phyloP scores from a whole-genome alignment of 371 early-diverging fungal genomes.

The Lichtheimia ornata region DNA sequence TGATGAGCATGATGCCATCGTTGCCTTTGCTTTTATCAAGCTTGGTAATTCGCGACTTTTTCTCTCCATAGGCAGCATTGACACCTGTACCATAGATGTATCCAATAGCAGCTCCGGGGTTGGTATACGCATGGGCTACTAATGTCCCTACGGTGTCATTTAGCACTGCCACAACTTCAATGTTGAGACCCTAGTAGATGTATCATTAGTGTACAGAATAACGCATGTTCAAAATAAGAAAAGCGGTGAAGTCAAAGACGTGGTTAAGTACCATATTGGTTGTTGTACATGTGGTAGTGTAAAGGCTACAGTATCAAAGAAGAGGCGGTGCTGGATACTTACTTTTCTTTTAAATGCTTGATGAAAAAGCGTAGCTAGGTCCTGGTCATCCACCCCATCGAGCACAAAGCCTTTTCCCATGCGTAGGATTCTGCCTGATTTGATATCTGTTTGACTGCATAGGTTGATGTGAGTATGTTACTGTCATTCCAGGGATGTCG shows the following conservation, averaged over 20 bases:
- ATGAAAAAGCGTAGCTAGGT: constrained; percentile 77
- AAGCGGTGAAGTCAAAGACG: no score
- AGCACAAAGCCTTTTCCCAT: constrained; percentile 92
- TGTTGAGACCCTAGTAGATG: constrained; percentile 50
- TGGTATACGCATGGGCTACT: constrained; percentile 79
- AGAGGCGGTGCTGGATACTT: neutral
- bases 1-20: constrained; percentile 61
- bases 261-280: no score
- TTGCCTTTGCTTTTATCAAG: constrained; percentile 11
- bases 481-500: no score
- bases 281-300: neutral
- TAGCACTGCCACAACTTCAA: constrained; percentile 83
- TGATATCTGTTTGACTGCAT: constrained; percentile 69
- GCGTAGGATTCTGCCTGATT: constrained; percentile 70
- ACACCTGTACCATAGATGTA: constrained; percentile 91
- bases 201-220: neutral
- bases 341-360: constrained; percentile 72
- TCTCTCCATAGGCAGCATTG: constrained; percentile 68
- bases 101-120: constrained; percentile 74
- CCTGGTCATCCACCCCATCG: constrained; percentile 73
- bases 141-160: constrained; percentile 94
- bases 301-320: neutral
- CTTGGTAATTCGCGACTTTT: constrained; percentile 20
- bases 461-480: no score
- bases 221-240: neutral